Percentiles rank a stretch among this genome's conserved stretches.
These are phyloP conservation scores for Russula brevipes DNA, from an alignment of 768 basidiomycete genomes.

Conservation along the genomic window DNA sequence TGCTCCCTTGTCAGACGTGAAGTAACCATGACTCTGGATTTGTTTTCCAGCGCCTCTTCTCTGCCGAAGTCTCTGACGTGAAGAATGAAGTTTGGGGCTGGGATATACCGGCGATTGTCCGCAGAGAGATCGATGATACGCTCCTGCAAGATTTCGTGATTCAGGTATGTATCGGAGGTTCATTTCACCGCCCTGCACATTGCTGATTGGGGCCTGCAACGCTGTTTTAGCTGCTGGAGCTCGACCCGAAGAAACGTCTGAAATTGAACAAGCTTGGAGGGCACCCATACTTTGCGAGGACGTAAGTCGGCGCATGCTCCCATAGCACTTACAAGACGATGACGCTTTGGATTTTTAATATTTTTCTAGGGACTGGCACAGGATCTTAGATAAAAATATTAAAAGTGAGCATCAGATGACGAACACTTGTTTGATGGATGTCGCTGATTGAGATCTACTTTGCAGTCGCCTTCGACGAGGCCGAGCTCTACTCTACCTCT, in stretches of 20 bases:
- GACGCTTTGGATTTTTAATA: not conserved
- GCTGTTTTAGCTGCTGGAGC: conserved; percentile 6
- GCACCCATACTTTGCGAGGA: conserved; percentile 1
- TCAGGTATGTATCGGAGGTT: not conserved
- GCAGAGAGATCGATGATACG: not conserved
- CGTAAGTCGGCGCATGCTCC: not conserved
- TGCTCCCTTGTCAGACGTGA: not conserved
- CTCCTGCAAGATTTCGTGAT: conserved; percentile 6
- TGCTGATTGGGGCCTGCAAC: not conserved
- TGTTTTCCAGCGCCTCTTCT: conserved; percentile 13
- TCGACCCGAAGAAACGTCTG: conserved; percentile 7
- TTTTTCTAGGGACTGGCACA: not conserved
- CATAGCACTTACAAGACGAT: too few relatives aligned
- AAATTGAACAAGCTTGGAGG: not conserved
- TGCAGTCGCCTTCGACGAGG: not conserved
- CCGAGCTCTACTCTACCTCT: not conserved
- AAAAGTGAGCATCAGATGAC: not conserved
- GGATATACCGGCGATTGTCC: conserved; percentile 11
- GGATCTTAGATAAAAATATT: not conserved
- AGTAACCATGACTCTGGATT: too few relatives aligned
- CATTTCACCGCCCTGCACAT: not conserved
- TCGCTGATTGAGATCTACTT: not conserved
- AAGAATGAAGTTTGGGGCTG: conserved; percentile 18
- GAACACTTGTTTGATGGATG: too few relatives aligned
- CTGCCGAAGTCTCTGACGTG: not conserved